These are phyloP conservation scores for Leishmania mexicana DNA, from an alignment of 208 protist genomes.

Conservation along the genomic window DNA sequence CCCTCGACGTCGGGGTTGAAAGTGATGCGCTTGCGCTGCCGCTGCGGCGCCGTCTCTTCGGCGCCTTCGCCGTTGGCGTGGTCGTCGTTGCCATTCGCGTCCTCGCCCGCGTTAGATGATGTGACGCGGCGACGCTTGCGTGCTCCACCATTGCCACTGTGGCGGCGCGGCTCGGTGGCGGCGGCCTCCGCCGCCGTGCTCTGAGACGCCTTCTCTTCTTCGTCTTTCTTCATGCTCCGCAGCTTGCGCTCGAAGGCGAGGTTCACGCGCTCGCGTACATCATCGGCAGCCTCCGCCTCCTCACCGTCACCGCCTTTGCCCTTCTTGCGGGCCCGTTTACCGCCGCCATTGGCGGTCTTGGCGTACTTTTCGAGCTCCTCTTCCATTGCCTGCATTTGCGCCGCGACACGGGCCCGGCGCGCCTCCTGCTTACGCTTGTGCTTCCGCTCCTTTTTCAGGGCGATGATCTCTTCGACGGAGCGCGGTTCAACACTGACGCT, in stretches of 20 bases:
- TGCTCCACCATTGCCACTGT: background rate
- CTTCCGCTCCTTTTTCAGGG: conserved; percentile 84
- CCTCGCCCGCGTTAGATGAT: background rate
- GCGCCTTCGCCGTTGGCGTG: background rate
- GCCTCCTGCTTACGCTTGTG: conserved; percentile 68
- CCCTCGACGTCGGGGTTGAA: conserved; percentile 40
- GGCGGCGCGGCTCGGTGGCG: background rate
- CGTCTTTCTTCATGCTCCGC: conserved; percentile 31
- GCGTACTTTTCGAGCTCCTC: conserved; percentile 42
- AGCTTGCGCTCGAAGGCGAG: conserved; percentile 48
- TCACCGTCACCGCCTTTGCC: conserved; percentile 18
- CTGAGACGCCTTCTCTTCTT: conserved; percentile 17
- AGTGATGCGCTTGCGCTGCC: conserved; percentile 56
- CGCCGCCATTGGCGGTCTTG: conserved; percentile 33
- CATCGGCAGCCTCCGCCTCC: conserved; percentile 8
- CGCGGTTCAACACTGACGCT: conserved; percentile 11
- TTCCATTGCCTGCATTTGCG: conserved; percentile 44
- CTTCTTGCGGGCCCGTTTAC: conserved; percentile 33
- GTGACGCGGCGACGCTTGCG: conserved; percentile 19
- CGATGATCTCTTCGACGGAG: conserved; percentile 63
- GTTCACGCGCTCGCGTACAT: conserved; percentile 30
- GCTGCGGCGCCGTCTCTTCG: background rate
- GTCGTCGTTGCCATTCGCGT: background rate
- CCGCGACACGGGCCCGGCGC: conserved; percentile 47
- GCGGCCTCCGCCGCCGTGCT: background rate